Evolutionary conservation across 164 flowering plant genomes (phyloP).

Genomic region (Annona cherimola): DNA sequence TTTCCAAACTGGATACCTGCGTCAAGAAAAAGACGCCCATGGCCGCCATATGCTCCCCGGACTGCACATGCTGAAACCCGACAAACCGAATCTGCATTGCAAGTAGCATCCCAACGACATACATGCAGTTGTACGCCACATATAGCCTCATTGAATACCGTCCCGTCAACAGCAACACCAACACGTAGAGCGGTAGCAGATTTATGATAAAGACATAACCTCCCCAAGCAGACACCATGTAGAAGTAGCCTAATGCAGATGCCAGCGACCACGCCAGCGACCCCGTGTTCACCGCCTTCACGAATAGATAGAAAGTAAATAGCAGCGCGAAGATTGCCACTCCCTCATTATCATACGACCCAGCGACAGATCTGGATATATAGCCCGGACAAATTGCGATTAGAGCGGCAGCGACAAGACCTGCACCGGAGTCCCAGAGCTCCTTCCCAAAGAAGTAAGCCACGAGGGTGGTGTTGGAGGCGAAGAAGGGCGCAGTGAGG

Average conservation of each 20-base stretch:
- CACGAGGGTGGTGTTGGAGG: conserved; percentile 84
- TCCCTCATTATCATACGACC: conserved; percentile 93
- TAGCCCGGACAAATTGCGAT: conserved; percentile 97
- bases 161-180: conserved; percentile 85
- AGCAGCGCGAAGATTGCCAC: conserved; percentile 90
- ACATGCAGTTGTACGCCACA: conserved; percentile 87
- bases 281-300: conserved; percentile 94
- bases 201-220: conserved; percentile 96
- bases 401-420: conserved; percentile 84
- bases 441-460: conserved; percentile 97
- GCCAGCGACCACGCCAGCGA: conserved; percentile 88
- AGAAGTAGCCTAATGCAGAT: conserved; percentile 90
- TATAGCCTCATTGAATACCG: conserved; percentile 91
- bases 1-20: conserved; percentile 41
- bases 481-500: conserved; percentile 90
- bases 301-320: conserved; percentile 79
- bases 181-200: conserved; percentile 80
- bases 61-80: conserved; percentile 98
- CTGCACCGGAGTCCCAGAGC: conserved; percentile 91
- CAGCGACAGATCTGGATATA: conserved; percentile 91
- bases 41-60: conserved; percentile 99
- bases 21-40: conserved; percentile 97
- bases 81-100: conserved; percentile 99
- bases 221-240: conserved; percentile 99
- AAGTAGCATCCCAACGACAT: conserved; percentile 85